These are phyloP conservation scores for Larix sibirica DNA, from an alignment of 83 land plant species.

Conservation along the genomic window DNA sequence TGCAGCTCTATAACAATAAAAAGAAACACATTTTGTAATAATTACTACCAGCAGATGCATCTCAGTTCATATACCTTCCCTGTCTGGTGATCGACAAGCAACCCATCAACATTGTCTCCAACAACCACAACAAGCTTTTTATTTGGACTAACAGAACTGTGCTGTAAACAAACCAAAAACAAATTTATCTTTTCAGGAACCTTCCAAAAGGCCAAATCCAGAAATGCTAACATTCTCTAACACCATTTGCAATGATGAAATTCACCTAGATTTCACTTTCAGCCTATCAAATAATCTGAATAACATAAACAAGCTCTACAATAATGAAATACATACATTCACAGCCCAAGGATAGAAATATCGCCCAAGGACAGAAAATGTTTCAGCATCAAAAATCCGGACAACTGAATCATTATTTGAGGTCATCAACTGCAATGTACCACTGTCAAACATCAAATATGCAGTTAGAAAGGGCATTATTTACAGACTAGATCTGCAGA, in stretches of 20 bases:
- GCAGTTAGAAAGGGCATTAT: slow-evolving; percentile 1
- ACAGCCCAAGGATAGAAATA: slow-evolving; percentile 88
- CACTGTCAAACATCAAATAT: slow-evolving; percentile 42
- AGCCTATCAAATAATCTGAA: too few relatives aligned
- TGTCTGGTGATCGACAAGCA: slow-evolving; percentile 60
- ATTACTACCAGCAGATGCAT: too few relatives aligned
- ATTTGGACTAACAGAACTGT: slow-evolving; percentile 85
- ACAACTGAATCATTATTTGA: slow-evolving; percentile 94
- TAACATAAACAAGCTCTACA: too few relatives aligned
- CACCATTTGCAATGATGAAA: too few relatives aligned
- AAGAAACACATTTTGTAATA: too few relatives aligned
- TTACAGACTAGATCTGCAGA: too few relatives aligned
- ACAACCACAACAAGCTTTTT: slow-evolving; percentile 73
- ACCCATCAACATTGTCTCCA: slow-evolving; percentile 77
- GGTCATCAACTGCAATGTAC: slow-evolving; percentile 72
- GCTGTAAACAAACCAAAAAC: slow-evolving; percentile 34
- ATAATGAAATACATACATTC: slow-evolving; percentile 50
- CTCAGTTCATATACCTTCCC: slow-evolving; percentile 64
- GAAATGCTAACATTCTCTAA: too few relatives aligned
- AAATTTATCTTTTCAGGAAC: too few relatives aligned
- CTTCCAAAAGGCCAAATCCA: too few relatives aligned
- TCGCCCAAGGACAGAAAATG: slow-evolving; percentile 59
- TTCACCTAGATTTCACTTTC: too few relatives aligned
- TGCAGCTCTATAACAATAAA: too few relatives aligned
- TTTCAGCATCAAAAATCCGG: slow-evolving; percentile 77